Percentiles rank a stretch among this genome's conserved stretches.
These are phyloP conservation scores for Candida hispaniensis DNA, from an alignment of 805 yeast species.

Conservation along the genomic window DNA sequence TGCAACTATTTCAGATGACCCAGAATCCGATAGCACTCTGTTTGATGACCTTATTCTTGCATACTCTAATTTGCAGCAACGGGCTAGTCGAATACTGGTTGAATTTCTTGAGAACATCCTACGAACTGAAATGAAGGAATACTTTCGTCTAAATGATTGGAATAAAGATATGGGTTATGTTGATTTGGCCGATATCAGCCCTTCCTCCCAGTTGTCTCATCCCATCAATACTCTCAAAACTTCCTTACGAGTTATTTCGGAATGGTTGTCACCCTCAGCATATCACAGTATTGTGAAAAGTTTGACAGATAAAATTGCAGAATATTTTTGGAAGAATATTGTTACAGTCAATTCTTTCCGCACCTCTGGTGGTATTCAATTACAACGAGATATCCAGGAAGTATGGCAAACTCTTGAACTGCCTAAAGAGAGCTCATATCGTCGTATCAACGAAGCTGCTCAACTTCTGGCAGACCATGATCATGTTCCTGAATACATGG, in stretches of 20 bases:
- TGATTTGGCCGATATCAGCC: conserved; percentile 13
- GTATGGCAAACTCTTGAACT: conserved; percentile 23
- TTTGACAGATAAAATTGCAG: conserved; percentile 28
- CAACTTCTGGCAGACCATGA: too few relatives aligned
- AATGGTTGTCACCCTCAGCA: conserved; percentile 29
- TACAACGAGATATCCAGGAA: conserved; percentile 28
- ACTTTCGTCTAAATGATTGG: conserved; percentile 31
- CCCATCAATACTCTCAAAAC: conserved; percentile 25
- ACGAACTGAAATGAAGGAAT: conserved; percentile 31
- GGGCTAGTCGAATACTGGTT: conserved; percentile 27
- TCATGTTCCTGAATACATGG: too few relatives aligned
- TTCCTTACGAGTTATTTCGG: conserved; percentile 27
- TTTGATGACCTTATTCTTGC: conserved; percentile 36
- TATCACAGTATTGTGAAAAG: conserved; percentile 23
- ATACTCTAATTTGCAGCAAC: conserved; percentile 29
- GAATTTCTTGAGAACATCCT: conserved; percentile 31
- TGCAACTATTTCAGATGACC: conserved; percentile 14
- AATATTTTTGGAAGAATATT: conserved; percentile 32
- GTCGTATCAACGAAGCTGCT: too few relatives aligned
- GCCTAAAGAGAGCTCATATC: too few relatives aligned
- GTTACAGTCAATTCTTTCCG: conserved; percentile 33
- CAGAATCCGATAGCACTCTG: conserved; percentile 31
- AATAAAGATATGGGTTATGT: conserved; percentile 9
- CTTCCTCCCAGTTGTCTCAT: conserved; percentile 23
- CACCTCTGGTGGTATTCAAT: conserved; percentile 29